These are phyloP conservation scores for Ailanthus altissimus DNA, from an alignment of 345 rosid genomes.

Conservation along the genomic window DNA sequence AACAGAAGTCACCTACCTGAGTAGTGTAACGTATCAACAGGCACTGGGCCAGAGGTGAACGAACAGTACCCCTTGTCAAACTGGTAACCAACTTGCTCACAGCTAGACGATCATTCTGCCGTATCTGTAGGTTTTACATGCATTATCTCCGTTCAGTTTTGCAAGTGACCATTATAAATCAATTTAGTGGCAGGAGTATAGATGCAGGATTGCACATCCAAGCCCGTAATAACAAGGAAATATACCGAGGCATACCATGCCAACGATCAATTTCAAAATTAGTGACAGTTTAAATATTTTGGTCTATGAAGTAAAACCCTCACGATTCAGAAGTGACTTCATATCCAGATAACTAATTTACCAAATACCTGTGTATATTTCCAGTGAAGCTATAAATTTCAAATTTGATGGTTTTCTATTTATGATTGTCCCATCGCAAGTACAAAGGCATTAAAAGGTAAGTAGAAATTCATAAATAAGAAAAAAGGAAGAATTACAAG, in stretches of 20 bases:
- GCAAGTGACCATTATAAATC: constrained; percentile 3
- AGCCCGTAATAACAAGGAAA: not conserved
- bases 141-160: not conserved
- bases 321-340: not conserved
- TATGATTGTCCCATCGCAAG: not conserved
- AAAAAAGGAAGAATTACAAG: not conserved
- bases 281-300: not conserved
- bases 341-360: not conserved
- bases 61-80: constrained; percentile 93
- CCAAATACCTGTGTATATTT: not conserved
- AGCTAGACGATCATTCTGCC: constrained; percentile 91
- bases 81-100: constrained; percentile 88
- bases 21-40: constrained; percentile 87
- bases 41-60: constrained; percentile 97
- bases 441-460: not conserved
- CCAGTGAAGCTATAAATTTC: not conserved
- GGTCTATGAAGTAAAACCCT: not conserved
- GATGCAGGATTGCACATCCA: not conserved
- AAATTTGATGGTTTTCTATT: not conserved
- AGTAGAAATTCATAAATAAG: not conserved
- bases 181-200: not conserved
- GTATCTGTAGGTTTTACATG: constrained; percentile 55
- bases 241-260: not conserved
- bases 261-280: not conserved
- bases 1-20: constrained; percentile 54